These are phyloP conservation scores for Hymenoscyphus infarciens DNA, from an alignment of 2,329 filamentous ascomycete genomes.

Conservation along the genomic window DNA sequence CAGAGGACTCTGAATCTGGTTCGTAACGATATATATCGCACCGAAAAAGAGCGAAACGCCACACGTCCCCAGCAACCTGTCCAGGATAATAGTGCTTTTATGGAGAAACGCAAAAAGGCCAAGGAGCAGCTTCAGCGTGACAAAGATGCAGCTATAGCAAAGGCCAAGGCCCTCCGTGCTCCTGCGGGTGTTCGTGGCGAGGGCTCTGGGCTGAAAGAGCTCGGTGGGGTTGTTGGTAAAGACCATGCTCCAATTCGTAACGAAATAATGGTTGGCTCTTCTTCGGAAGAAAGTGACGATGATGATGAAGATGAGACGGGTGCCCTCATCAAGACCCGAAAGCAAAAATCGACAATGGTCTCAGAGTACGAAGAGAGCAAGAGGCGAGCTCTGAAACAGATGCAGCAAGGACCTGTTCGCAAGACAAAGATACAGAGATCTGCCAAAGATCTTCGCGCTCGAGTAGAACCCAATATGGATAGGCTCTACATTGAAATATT, in stretches of 20 bases:
- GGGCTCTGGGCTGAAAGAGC: conserved; percentile 71
- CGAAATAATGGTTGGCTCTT: conserved; percentile 85
- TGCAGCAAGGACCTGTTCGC: conserved; percentile 68
- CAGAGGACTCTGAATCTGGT: neutral
- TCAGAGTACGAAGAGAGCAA: conserved; percentile 45
- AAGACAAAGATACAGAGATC: conserved; percentile 78
- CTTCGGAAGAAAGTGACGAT: conserved; percentile 69
- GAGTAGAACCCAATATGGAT: conserved; percentile 84
- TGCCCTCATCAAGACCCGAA: conserved; percentile 44
- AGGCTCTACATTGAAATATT: conserved; percentile 81
- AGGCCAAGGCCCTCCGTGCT: conserved; percentile 58
- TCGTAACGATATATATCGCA: neutral
- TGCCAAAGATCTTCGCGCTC: conserved; percentile 89
- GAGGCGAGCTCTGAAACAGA: conserved; percentile 47
- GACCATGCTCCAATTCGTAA: conserved; percentile 71
- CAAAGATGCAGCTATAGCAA: conserved; percentile 68
- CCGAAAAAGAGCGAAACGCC: conserved; percentile 14
- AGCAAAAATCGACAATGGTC: conserved; percentile 35
- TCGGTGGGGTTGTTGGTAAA: conserved; percentile 71
- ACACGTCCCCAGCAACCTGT: conserved; percentile 11
- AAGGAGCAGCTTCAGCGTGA: conserved; percentile 70
- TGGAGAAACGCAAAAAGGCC: conserved; percentile 70
- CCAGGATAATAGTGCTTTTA: conserved; percentile 51
- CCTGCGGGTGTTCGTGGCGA: conserved; percentile 63
- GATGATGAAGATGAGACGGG: conserved; percentile 58